Evolutionary conservation across 78 protist species (phyloP).

Genomic region (Reticulomyxa filosa): DNA sequence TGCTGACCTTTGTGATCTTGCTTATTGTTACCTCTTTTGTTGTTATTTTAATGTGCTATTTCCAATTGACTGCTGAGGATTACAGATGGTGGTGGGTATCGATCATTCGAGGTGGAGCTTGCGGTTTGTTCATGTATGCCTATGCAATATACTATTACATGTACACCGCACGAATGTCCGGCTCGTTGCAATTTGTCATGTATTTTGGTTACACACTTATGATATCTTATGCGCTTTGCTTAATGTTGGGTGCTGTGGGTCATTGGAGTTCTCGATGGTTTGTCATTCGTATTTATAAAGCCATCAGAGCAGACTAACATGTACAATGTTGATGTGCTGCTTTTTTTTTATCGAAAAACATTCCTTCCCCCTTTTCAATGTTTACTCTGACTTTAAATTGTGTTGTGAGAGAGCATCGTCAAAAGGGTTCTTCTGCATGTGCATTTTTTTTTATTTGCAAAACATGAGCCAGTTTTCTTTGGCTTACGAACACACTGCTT

Average conservation of each 20-base stretch:
- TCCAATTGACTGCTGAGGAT: conserved; percentile 83
- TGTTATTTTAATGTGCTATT: conserved; percentile 75
- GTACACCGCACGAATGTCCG: neutral
- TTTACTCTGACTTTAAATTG: too few relatives aligned
- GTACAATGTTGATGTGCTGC: too few relatives aligned
- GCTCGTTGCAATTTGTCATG: neutral
- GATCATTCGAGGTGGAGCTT: neutral
- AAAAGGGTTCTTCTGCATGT: too few relatives aligned
- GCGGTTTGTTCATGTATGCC: neutral
- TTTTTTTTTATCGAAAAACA: too few relatives aligned
- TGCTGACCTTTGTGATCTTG: conserved; percentile 59
- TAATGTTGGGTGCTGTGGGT: neutral
- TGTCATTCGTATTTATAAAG: neutral
- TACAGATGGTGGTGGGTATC: conserved; percentile 49
- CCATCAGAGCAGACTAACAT: neutral
- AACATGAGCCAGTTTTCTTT: too few relatives aligned
- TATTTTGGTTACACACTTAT: conserved; percentile 5
- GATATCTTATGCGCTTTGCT: neutral
- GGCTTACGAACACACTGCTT: too few relatives aligned
- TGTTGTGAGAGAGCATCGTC: too few relatives aligned
- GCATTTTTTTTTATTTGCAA: too few relatives aligned
- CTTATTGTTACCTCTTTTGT: conserved; percentile 82
- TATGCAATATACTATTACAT: neutral
- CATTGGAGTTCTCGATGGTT: neutral
- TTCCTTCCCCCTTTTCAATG: too few relatives aligned